Base-by-base conservation (phyloP, 1,139 yeast species). In the Pneumocystis murina region DNA sequence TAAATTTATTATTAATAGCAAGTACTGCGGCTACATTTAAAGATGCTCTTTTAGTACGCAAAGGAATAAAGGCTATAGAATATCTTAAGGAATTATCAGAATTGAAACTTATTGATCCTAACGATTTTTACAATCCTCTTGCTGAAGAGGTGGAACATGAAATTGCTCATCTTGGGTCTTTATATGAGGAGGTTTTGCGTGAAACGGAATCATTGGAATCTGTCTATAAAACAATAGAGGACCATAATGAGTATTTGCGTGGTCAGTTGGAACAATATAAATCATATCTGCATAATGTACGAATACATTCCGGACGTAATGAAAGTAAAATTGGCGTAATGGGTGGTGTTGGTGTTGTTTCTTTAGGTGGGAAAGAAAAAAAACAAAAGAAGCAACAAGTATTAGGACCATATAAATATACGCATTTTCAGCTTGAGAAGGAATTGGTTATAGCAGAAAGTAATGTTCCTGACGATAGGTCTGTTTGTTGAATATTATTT, bases 221-320 rank as follows among this genome's bases (percentile, higher is more conserved):
- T 20, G 78, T 75, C 14, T 72, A 70, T 66, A 65, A 70, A 14
- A 71, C 74, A 48, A 74, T 75, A 54, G 66, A 72, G 12, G 78
- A 75, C 62, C 78, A 75, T 65, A 75, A 75, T 61, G 76, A 73
- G 59, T 75, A 75, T 64, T 70, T 75, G 40, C 67, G 70, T 38
- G 68, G 73, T 2, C 78, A 75, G 67, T 67, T 75, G 36, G 76
- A 74, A 54, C 75, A 77, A 1, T 75, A 74, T 67, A 67, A 74
- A 41, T 74, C 76, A 8, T 75, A 75, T 64, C 66, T 75, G 62
- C 66, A 70, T 61, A 75, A 75, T 62, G 77, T 75, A 36, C 70
- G 78, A n/a, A 69, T 69, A 65, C 76, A 74, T 59, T 72, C 77
- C 0, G 75, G 74, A 70, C 24, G 70, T 69, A 14, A 71, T 66